Evolutionary conservation across 1,139 yeast genomes (phyloP).

Genomic region (Magnusiomyces suaveolens): DNA sequence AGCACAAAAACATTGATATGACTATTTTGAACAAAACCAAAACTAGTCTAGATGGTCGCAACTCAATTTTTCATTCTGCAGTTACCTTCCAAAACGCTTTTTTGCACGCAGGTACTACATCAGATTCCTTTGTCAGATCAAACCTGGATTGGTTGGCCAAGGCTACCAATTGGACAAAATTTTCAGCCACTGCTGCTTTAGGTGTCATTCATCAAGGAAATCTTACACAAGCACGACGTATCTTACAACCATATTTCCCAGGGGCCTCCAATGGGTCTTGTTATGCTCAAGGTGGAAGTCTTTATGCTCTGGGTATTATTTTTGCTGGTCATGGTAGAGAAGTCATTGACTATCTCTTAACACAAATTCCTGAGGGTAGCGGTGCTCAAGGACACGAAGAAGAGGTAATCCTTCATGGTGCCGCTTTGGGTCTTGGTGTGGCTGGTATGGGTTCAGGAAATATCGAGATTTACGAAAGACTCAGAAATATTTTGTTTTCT

Average conservation of each 20-base stretch:
- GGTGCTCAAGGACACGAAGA: constrained; percentile 53
- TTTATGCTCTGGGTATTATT: constrained; percentile 85
- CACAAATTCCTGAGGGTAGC: constrained; percentile 54
- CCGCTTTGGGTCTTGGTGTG: constrained; percentile 89
- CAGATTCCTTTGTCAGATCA: constrained; percentile 81
- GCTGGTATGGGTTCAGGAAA: constrained; percentile 93
- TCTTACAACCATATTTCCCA: constrained; percentile 86
- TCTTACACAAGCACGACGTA: constrained; percentile 77
- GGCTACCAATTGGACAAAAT: constrained; percentile 97
- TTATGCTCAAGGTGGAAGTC: constrained; percentile 92
- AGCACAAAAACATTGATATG: constrained; percentile 81
- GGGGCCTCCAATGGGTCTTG: constrained; percentile 48
- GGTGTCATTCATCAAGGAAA: constrained; percentile 97
- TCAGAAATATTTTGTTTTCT: constrained; percentile 74
- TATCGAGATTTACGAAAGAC: constrained; percentile 65
- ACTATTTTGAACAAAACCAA: constrained; percentile 76
- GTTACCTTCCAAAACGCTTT: constrained; percentile 92
- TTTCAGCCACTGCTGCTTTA: constrained; percentile 93
- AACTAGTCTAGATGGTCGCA: constrained; percentile 77
- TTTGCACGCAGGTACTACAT: constrained; percentile 94
- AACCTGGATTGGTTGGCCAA: constrained; percentile 94
- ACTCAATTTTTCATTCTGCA: constrained; percentile 90
- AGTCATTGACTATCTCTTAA: constrained; percentile 68
- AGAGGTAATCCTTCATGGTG: constrained; percentile 90
- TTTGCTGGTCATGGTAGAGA: constrained; percentile 96